Evolutionary conservation across 345 rosid genomes (phyloP).

Genomic region (Gossypium australe): DNA sequence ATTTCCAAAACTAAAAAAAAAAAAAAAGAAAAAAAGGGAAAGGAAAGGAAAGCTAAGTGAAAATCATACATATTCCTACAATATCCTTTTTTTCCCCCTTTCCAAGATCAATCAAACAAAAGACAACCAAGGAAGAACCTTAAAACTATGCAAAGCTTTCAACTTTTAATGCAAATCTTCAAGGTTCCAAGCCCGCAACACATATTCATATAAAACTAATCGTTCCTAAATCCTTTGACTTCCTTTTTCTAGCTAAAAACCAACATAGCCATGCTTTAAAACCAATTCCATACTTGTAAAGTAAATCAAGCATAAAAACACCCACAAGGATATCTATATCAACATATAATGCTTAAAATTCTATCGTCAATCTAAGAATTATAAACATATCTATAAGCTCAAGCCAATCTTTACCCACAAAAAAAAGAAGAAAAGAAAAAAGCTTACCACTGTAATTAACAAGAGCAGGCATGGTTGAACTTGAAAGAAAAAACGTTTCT

Average conservation of each 20-base stretch:
- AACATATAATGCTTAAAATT: background rate
- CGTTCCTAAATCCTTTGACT: background rate
- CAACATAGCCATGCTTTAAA: background rate
- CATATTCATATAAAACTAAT: background rate
- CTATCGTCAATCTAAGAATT: background rate
- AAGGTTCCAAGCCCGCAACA: background rate
- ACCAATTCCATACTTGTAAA: background rate
- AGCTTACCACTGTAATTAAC: constrained; percentile 52
- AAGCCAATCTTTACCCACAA: background rate
- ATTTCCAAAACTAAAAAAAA: background rate
- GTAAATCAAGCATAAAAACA: background rate
- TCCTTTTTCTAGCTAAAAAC: background rate
- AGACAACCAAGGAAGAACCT: background rate
- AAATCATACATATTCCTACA: background rate
- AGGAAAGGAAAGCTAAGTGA: background rate
- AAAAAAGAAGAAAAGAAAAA: background rate
- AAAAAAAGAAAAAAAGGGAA: too few species aligned
- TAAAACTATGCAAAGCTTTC: background rate
- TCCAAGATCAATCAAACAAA: constrained; percentile 4
- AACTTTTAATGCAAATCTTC: background rate
- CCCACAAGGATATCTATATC: background rate
- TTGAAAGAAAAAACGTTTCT: constrained; percentile 16
- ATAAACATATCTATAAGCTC: background rate
- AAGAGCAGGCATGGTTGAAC: constrained; percentile 57
- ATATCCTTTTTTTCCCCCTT: background rate